Evolutionary conservation across 331 rosid species (phyloP).

Genomic region (Acacia pycnantha): DNA sequence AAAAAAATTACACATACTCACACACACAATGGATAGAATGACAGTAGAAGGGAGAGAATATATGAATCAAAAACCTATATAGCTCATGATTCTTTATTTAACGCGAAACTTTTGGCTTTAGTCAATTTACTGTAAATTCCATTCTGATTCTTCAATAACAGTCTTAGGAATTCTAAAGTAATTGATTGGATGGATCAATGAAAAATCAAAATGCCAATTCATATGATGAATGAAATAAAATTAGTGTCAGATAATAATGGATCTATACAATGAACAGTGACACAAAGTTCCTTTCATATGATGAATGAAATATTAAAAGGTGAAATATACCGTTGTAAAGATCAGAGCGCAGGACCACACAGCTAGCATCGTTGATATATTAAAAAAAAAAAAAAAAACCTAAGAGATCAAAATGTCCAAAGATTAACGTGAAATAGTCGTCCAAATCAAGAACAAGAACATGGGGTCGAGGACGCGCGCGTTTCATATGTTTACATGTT

Average conservation of each 20-base stretch:
- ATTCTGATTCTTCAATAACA: slow-evolving; percentile 26
- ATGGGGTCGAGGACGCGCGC: slow-evolving; percentile 68
- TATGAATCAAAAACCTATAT: slow-evolving; percentile 1
- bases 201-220: slow-evolving; percentile 34
- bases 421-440: slow-evolving; percentile 23
- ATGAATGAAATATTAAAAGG: neutral
- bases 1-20: neutral
- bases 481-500: slow-evolving; percentile 45
- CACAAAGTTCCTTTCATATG: neutral
- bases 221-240: no score
- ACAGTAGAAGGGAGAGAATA: slow-evolving; percentile 19
- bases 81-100: slow-evolving; percentile 24
- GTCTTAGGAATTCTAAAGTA: slow-evolving; percentile 4
- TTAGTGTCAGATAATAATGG: neutral
- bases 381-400: slow-evolving; percentile 1
- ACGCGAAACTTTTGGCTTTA: slow-evolving; percentile 43
- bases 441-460: slow-evolving; percentile 46
- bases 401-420: slow-evolving; percentile 22
- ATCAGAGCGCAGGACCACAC: slow-evolving; percentile 45
- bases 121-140: slow-evolving; percentile 18
- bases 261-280: neutral
- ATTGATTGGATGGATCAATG: slow-evolving; percentile 31
- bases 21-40: neutral
- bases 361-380: slow-evolving; percentile 33
- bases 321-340: neutral